phyloP scores from a whole-genome alignment of 2,329 filamentous ascomycete genomes.

The Tolypocladium ovalisporum region DNA sequence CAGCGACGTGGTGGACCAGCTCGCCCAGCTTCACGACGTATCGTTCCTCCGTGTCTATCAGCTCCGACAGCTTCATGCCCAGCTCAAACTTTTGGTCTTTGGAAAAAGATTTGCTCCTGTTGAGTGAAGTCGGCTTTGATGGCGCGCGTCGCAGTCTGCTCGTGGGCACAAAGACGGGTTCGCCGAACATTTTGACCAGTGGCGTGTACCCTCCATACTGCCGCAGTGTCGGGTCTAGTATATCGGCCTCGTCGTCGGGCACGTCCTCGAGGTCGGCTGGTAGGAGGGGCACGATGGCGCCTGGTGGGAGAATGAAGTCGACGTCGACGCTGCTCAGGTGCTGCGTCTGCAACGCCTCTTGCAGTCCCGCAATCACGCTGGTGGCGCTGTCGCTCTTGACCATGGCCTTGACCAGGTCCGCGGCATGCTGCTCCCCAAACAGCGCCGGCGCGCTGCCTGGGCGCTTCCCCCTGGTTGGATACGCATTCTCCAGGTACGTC shows the following conservation, averaged over 20 bases:
- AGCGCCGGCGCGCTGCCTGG: constrained; percentile 57
- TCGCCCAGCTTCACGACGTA: constrained; percentile 85
- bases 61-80: constrained; percentile 78
- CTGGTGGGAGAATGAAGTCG: constrained; percentile 74
- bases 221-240: constrained; percentile 50
- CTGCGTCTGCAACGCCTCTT: constrained; percentile 68
- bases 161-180: constrained; percentile 78
- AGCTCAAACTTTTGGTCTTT: constrained; percentile 75
- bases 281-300: constrained; percentile 57
- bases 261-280: constrained; percentile 48
- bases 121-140: constrained; percentile 73
- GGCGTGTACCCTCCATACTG: constrained; percentile 72
- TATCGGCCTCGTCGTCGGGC: constrained; percentile 52
- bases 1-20: constrained; percentile 69
- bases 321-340: constrained; percentile 77
- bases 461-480: constrained; percentile 42
- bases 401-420: constrained; percentile 79
- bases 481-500: constrained; percentile 51
- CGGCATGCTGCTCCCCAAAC: constrained; percentile 88
- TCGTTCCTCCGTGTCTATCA: constrained; percentile 87
- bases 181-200: constrained; percentile 68
- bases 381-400: constrained; percentile 65
- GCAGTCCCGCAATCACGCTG: constrained; percentile 63
- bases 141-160: constrained; percentile 75
- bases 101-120: constrained; percentile 65